phyloP scores from a whole-genome alignment of 23 red algal species.

The Pyropia yezoensis region DNA sequence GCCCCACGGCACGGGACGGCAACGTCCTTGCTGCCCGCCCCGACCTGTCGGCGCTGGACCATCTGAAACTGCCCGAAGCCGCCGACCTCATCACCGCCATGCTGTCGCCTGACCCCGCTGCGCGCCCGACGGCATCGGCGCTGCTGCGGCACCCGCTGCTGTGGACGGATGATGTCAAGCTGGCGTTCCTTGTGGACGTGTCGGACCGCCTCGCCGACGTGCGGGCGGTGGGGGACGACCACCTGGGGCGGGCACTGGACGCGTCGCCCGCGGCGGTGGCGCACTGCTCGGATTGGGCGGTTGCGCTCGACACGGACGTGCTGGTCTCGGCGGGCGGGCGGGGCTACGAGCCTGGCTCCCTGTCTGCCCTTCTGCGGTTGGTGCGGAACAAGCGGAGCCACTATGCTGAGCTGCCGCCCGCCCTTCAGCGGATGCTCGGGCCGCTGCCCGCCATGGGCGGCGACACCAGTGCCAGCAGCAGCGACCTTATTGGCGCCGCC shows the following conservation, averaged over 20 bases:
- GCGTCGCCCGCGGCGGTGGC: slow-evolving; percentile 16
- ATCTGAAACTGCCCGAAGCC: slow-evolving; percentile 66
- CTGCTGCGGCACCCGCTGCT: slow-evolving; percentile 84
- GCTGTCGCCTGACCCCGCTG: slow-evolving; percentile 43
- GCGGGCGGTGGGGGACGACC: slow-evolving; percentile 10
- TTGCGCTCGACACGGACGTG: slow-evolving; percentile 57
- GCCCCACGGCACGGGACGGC: slow-evolving; percentile 67
- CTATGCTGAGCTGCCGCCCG: slow-evolving; percentile 65
- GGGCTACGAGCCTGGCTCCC: slow-evolving; percentile 50
- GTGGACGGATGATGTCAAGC: slow-evolving; percentile 84
- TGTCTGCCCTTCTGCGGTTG: slow-evolving; percentile 75
- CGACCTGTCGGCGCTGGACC: slow-evolving; percentile 49
- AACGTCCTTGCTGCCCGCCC: slow-evolving; percentile 58
- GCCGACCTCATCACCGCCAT: slow-evolving; percentile 65
- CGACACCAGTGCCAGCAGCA: too few relatives aligned
- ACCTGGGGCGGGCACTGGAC: slow-evolving; percentile 24
- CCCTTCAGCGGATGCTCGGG: slow-evolving; percentile 53
- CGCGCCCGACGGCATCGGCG: slow-evolving; percentile 48
- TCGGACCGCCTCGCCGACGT: slow-evolving; percentile 73
- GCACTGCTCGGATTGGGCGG: slow-evolving; percentile 53
- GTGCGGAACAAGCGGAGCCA: slow-evolving; percentile 95
- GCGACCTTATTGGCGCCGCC: too few relatives aligned
- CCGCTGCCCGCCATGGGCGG: slow-evolving; percentile 25
- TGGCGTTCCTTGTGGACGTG: slow-evolving; percentile 87
- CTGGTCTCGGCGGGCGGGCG: slow-evolving; percentile 36